A percentile compares a stretch with the other conserved stretches of the same genome.
Conservation (phyloP, 768 basidiomycete genomes). For the Chalciporus pseudorubinellus region DNA sequence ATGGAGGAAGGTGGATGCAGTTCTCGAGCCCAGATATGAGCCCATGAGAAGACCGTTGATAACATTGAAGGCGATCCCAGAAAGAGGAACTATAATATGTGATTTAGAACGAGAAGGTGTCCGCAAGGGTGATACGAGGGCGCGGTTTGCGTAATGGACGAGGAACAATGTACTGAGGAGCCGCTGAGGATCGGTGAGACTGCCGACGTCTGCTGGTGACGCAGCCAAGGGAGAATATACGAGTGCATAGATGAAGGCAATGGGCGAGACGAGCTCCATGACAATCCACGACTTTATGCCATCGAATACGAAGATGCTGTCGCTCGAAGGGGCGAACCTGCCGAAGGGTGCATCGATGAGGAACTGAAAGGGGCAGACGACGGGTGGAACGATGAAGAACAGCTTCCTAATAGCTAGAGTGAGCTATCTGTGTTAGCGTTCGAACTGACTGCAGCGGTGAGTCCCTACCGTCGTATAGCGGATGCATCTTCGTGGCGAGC, state of each 20-base stretch:
- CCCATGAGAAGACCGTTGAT: constrained; percentile 72
- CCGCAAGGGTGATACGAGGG: constrained; percentile 74
- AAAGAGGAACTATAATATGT: constrained; percentile 61
- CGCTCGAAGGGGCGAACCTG: constrained; percentile 53
- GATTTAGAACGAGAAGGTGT: constrained; percentile 76
- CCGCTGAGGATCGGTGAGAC: constrained; percentile 41
- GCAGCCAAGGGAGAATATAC: constrained; percentile 47
- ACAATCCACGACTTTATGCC: constrained; percentile 68
- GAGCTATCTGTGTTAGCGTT: not conserved
- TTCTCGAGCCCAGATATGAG: constrained; percentile 61
- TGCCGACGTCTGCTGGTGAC: constrained; percentile 24
- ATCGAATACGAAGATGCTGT: constrained; percentile 53
- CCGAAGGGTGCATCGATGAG: constrained; percentile 79
- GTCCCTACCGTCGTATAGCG: constrained; percentile 25
- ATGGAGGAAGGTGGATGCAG: constrained; percentile 40
- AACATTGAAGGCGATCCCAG: constrained; percentile 63
- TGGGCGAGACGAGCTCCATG: constrained; percentile 71
- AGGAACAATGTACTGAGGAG: constrained; percentile 61
- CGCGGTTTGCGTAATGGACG: constrained; percentile 81
- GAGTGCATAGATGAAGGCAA: constrained; percentile 51
- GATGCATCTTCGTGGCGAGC: constrained; percentile 12
- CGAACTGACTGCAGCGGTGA: not conserved
- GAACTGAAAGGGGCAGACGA: constrained; percentile 40
- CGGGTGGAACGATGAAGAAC: constrained; percentile 41
- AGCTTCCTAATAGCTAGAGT: constrained; percentile 40